A percentile compares a stretch with the other conserved stretches of the same genome.
phyloP scores from a whole-genome alignment of 768 basidiomycete species.

The Serendipita indica region DNA sequence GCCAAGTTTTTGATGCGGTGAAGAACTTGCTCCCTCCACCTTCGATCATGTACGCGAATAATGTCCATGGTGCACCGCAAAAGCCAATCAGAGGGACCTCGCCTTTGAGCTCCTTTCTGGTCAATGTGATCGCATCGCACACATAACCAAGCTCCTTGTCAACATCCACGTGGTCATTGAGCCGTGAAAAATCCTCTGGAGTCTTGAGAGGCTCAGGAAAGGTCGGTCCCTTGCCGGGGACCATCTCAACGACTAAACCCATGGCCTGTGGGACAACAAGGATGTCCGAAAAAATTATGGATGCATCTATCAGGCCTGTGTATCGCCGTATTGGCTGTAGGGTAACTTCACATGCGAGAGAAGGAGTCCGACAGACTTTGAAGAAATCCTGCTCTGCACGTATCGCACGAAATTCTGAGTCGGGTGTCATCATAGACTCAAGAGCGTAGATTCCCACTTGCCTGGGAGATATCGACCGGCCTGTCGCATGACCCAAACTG shows the following conservation, averaged over 20 bases:
- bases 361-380: slow-evolving; percentile 85
- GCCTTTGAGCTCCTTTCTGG: slow-evolving; percentile 65
- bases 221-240: slow-evolving; percentile 57
- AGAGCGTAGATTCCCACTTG: slow-evolving; percentile 22
- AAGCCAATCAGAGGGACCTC: slow-evolving; percentile 95
- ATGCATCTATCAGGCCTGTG: slow-evolving; percentile 73
- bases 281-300: slow-evolving; percentile 98
- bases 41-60: slow-evolving; percentile 97
- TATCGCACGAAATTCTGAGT: slow-evolving; percentile 76
- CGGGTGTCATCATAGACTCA: not conserved
- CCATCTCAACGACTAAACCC: slow-evolving; percentile 93
- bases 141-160: slow-evolving; percentile 78
- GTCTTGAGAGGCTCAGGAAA: slow-evolving; percentile 76
- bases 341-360: slow-evolving; percentile 75
- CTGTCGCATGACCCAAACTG: slow-evolving; percentile 98
- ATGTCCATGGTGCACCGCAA: slow-evolving; percentile 94
- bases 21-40: slow-evolving; percentile 86
- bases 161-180: slow-evolving; percentile 56
- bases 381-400: slow-evolving; percentile 86
- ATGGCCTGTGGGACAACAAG: slow-evolving; percentile 95
- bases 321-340: slow-evolving; percentile 88
- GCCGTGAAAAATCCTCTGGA: slow-evolving; percentile 53
- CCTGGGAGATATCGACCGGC: slow-evolving; percentile 92
- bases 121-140: slow-evolving; percentile 78
- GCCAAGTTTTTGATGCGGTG: slow-evolving; percentile 85